These are phyloP conservation scores for Lecanicillium sp. DNA, from an alignment of 2,329 filamentous ascomycete genomes.

Conservation along the genomic window DNA sequence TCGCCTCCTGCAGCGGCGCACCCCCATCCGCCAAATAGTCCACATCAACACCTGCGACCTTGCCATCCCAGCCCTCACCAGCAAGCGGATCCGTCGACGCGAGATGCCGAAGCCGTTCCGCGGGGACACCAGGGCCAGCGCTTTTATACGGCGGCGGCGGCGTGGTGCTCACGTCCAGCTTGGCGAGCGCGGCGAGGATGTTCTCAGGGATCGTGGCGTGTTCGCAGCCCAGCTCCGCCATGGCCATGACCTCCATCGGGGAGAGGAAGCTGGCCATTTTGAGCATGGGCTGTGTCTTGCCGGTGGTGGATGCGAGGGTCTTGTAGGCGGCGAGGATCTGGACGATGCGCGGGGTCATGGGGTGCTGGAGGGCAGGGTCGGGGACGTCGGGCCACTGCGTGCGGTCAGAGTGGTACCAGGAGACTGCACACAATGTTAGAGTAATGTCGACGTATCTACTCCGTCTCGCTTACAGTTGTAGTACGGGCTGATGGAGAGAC, in stretches of 20 bases:
- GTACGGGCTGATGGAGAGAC: constrained; percentile 21
- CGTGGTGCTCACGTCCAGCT: constrained; percentile 30
- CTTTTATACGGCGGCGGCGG: constrained; percentile 25
- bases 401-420: constrained; percentile 29
- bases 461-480: constrained; percentile 20
- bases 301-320: constrained; percentile 38
- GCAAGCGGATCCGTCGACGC: constrained; percentile 34
- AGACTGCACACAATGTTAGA: neutral
- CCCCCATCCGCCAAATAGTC: constrained; percentile 43
- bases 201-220: constrained; percentile 38
- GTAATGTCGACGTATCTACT: no score
- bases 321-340: constrained; percentile 44
- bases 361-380: constrained; percentile 41
- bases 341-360: constrained; percentile 40
- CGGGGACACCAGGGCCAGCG: constrained; percentile 27
- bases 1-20: constrained; percentile 35
- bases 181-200: constrained; percentile 32
- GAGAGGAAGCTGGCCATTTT: constrained; percentile 42
- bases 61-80: constrained; percentile 32
- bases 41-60: constrained; percentile 32
- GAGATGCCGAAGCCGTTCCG: constrained; percentile 30
- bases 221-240: constrained; percentile 41
- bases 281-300: constrained; percentile 41
- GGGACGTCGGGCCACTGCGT: constrained; percentile 40
- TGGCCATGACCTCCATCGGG: constrained; percentile 38